Conservation (phyloP, 1,284 basidiomycete species). For the Ustilago esculenta region DNA sequence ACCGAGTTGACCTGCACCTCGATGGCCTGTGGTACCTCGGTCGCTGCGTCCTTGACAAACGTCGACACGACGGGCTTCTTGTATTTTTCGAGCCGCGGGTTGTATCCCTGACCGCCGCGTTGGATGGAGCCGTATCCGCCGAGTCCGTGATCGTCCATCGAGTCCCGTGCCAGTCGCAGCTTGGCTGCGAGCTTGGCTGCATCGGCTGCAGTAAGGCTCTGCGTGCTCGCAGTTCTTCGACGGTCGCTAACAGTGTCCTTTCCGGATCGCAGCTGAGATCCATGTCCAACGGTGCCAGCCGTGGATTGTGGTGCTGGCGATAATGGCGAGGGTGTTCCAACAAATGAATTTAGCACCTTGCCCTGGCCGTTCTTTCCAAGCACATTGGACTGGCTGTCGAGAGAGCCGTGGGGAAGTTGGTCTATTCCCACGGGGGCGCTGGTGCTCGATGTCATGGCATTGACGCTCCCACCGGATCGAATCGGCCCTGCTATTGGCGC, state of each 20-base stretch:
- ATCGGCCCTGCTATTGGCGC: constrained; percentile 28
- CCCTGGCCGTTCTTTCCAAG: constrained; percentile 22
- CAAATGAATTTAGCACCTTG: constrained; percentile 8
- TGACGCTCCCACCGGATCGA: constrained; percentile 21
- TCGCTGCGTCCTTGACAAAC: constrained; percentile 48
- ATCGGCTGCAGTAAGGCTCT: constrained; percentile 56
- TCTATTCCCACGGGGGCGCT: constrained; percentile 40
- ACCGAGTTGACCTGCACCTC: constrained; percentile 47
- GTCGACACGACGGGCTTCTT: constrained; percentile 56
- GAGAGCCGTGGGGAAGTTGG: constrained; percentile 18
- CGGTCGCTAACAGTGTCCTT: constrained; percentile 20
- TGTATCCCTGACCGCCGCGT: constrained; percentile 35
- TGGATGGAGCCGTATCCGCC: constrained; percentile 12
- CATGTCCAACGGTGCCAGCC: constrained; percentile 8
- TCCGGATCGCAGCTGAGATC: constrained; percentile 9
- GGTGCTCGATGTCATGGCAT: constrained; percentile 36
- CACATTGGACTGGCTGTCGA: constrained; percentile 13
- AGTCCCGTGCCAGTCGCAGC: constrained; percentile 51
- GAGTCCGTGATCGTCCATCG: constrained; percentile 44
- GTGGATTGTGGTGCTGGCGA: constrained; percentile 19
- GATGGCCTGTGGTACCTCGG: constrained; percentile 38
- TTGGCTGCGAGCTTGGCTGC: constrained; percentile 59
- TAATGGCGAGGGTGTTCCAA: constrained; percentile 20
- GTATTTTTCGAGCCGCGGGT: constrained; percentile 44
- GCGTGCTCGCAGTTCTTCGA: constrained; percentile 41